Evolutionary conservation across 495 filamentous ascomycete genomes (phyloP).

Genomic region (Aspergillus nidulans): DNA sequence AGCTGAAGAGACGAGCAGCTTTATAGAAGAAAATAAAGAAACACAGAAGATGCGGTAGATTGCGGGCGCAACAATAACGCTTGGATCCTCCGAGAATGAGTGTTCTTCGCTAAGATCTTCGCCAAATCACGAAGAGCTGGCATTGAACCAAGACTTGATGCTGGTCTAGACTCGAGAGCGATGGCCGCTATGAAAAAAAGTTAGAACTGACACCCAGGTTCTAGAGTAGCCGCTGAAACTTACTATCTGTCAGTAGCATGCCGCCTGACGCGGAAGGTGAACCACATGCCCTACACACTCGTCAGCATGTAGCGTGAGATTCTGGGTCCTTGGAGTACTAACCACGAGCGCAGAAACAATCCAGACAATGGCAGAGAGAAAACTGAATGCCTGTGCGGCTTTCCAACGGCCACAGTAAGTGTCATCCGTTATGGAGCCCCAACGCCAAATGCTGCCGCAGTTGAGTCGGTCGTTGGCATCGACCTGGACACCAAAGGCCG

Average conservation of each 20-base stretch:
- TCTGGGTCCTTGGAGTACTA: constrained; percentile 11
- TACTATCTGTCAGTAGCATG: constrained; percentile 15
- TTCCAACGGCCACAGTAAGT: constrained; percentile 57
- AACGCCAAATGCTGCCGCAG: constrained; percentile 54
- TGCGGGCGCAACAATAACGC: neutral
- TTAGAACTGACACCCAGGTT: neutral
- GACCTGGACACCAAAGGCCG: constrained; percentile 59
- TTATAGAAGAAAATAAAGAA: neutral
- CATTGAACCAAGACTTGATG: neutral
- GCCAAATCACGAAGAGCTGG: neutral
- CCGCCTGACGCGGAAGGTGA: constrained; percentile 34
- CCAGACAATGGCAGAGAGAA: constrained; percentile 64
- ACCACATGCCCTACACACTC: constrained; percentile 35
- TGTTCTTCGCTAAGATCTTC: neutral
- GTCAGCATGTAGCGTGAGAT: neutral
- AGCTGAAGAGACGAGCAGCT: neutral
- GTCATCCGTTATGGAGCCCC: constrained; percentile 37
- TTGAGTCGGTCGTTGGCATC: constrained; percentile 43
- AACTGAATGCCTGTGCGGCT: constrained; percentile 61
- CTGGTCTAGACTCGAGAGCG: neutral
- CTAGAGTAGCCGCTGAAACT: neutral
- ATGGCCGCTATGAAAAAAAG: neutral
- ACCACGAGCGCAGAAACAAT: constrained; percentile 54
- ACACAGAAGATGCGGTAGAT: neutral
- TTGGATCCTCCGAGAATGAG: neutral